A percentile compares a stretch with the other conserved stretches of the same genome.
phyloP scores from a whole-genome alignment of 192 early-diverging fungal genomes.

The Dissophora ornata region DNA sequence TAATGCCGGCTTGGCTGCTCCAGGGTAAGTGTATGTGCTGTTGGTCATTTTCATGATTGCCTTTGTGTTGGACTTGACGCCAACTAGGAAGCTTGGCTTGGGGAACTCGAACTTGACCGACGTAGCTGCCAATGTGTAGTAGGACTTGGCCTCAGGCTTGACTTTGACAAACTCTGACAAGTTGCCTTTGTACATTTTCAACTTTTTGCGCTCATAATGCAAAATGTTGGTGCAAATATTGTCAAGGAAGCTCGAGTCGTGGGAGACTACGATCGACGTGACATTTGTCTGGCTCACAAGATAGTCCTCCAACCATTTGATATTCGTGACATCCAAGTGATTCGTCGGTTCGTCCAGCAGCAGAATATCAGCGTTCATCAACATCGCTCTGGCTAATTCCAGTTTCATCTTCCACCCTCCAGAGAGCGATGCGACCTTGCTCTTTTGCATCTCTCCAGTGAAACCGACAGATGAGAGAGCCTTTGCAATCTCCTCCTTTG shows the following conservation, averaged over 20 bases:
- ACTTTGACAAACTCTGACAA: conserved; percentile 79
- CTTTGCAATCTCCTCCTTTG: conserved; percentile 53
- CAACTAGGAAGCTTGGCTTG: conserved; percentile 80
- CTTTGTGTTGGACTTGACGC: conserved; percentile 83
- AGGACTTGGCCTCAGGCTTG: conserved; percentile 79
- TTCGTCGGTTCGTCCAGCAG: conserved; percentile 96
- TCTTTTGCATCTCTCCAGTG: conserved; percentile 64
- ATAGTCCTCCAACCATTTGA: conserved; percentile 83
- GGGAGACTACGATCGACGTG: conserved; percentile 82
- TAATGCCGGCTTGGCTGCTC: conserved; percentile 68
- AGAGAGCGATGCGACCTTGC: conserved; percentile 72
- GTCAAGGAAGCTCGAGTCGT: conserved; percentile 86
- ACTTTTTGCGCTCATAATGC: conserved; percentile 81
- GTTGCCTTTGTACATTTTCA: conserved; percentile 84
- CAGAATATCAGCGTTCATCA: conserved; percentile 87
- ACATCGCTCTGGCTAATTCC: conserved; percentile 82
- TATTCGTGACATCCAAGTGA: conserved; percentile 83
- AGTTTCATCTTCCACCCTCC: conserved; percentile 94
- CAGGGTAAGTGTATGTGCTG: conserved; percentile 84
- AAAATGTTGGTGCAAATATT: conserved; percentile 85
- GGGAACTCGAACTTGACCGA: conserved; percentile 79
- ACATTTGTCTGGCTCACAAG: conserved; percentile 71
- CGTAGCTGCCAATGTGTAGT: conserved; percentile 79
- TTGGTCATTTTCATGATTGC: conserved; percentile 81
- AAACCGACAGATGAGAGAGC: conserved; percentile 74